Evolutionary conservation across 1,284 basidiomycete species (phyloP), one percentile per base, ranked within the genome.

Genomic region (Cryptococcus maquisensis): DNA sequence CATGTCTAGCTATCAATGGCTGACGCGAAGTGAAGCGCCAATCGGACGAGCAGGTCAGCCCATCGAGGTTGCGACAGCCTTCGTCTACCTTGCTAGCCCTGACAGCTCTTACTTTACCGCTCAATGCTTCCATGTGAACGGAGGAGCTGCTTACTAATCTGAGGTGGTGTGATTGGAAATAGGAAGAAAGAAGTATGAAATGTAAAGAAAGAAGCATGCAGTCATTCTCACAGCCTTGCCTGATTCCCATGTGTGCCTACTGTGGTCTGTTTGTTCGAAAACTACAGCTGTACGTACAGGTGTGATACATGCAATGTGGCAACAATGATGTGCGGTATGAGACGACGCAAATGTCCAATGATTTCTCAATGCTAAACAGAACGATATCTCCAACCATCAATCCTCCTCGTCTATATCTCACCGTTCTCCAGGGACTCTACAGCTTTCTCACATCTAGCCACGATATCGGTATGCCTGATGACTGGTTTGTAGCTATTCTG

Each of bases 391-490:
- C 46, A 18, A 18, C 26, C 15, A 12, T 12, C 38, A 52, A 16
- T 18, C 52, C 2, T 18, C 52, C 2, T 43, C 52, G 8, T 26
- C 56, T 32, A 32, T 18, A 58, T 47, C 46, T 58, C 57, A 21
- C 41, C 44, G 24, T 32, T 26, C 40, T 54, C 48, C 12, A 60
- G 44, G 7, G 21, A 18, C 3, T 41, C 42, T 3, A 57, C 55
- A 8, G 52, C 51, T 42, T 53, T 51, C 36, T 60, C 79, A 39
- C 87, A 84, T 58, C 84, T 83, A 57, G 80, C 81, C 20, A 83
- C 76, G 47, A 94, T 80, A 54, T 92, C 89, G 1, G 79, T 72
- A 66, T 90, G 86, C 5, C 62, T 49, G 3, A 74, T 57, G 39
- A 63, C 61, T 2, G 62, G 55, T 62, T 71, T 71, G 52, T 67